Base-by-base conservation (phyloP, 179 eudicot genomes). In the Nepenthes alata region DNA sequence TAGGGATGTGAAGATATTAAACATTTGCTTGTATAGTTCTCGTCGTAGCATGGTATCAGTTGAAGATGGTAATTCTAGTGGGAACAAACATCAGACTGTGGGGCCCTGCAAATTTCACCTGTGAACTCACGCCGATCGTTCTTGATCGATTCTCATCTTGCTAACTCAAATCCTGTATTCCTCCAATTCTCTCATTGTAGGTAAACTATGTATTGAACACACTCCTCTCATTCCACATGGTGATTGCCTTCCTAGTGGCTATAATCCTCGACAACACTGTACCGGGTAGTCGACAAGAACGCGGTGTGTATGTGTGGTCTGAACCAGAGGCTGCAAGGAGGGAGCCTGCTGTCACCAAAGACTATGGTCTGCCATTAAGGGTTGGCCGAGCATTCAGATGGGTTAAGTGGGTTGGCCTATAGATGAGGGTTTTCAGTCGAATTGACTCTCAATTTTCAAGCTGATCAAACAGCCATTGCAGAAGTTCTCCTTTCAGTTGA, bases 401-500 rank as follows among this genome's bases (percentile, higher is more conserved):
- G 98, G 98, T 91, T 34, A 88, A 89, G 71, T 91, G 96, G 91
- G 96, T 91, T 45, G 96, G 98, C 35, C 84, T 88, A 44, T 9
- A 38, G 37, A 8, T 50, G 25, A 10, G 44, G 57, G 37, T 45
- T 6, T 15, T 10, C 12, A 4, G 53, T 14, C 11, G n/a, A 49
- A 49, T 49, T 14, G 4, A 10, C 0, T 5, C 6, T 44, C 12
- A 3, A 12, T 10, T 14, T 3, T 1, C 53, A 9, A 10, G 53
- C 4, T 14, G n/a, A 49, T 12, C n/a, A 1, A 12, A 13, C 6
- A 11, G 16, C 4, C 7, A 52, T 11, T 52, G 13, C 55, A 13
- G 34, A 52, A 11, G 11, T 14, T 5, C 34, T 52, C 4, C 13
- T 2, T 11, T 50, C 4, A 3, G 15, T 50, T 13, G 4, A 50